Evolutionary conservation across 176 grass and related monocot species (phyloP), one percentile per base, ranked within the genome.

Genomic region (Eleusine coracana): DNA sequence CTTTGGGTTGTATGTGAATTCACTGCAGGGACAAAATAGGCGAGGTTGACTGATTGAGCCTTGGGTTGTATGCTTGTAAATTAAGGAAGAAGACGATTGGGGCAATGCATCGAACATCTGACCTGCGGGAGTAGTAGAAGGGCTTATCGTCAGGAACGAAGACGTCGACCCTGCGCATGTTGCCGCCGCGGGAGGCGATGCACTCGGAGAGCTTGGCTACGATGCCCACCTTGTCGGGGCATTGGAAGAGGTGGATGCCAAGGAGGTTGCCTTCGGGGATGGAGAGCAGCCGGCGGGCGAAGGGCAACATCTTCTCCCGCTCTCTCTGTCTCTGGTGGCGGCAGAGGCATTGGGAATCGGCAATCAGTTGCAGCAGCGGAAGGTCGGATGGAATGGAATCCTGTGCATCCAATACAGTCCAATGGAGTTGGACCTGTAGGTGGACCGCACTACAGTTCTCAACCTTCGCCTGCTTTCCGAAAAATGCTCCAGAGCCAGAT

Each of bases 151-250:
- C 88, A 29, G 96, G 96, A 37, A 98, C 92, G 76, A 98, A 98
- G 76, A 98, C 94, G 82, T 97, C 91, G 51, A 97, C 89, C 79
- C 86, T 89, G 86, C 91, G 90, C 74, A 97, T 97, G 87, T 91
- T 97, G 36, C 92, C 94, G 71, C 96, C 96, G 60, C 83, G 83
- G n/a, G 92, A 95, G 66, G 96, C 88, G 74, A 95, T 98, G 85
- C 92, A 91, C 37, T 98, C 92, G 6, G 92, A 93, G 18, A 98
- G 81, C 76, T 86, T 95, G 3, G 92, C 88, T 6, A 95, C 87
- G 71, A 98, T 91, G 38, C 96, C 96, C 6, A 95, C 85, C 25
- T 36, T 14, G 88, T 63, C 56, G 46, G 64, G 77, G 63, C 77
- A 80, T 46, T 68, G 18, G 77, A 80, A 80, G 64, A 80, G 64